A percentile compares a stretch with the other conserved stretches of the same genome.
These are phyloP conservation scores for Leccinum pellstonianum DNA, from an alignment of 768 basidiomycete species.

Conservation along the genomic window DNA sequence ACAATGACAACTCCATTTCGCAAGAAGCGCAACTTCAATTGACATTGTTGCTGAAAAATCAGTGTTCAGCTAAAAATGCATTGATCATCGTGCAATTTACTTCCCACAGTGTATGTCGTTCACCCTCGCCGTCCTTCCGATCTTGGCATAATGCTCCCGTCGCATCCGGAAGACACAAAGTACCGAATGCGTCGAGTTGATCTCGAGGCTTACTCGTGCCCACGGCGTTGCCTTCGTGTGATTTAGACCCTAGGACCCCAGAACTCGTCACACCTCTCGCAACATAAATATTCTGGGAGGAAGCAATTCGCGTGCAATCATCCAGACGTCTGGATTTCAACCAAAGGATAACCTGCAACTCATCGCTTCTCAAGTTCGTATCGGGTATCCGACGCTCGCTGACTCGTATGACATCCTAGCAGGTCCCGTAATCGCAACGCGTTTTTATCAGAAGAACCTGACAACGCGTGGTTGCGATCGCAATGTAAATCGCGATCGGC, in stretches of 20 bases:
- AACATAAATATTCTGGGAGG: slow-evolving; percentile 53
- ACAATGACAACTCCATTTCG: slow-evolving; percentile 62
- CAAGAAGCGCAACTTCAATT: slow-evolving; percentile 90
- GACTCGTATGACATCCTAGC: slow-evolving; percentile 14
- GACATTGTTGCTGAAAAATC: too few species aligned
- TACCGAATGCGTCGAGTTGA: too few species aligned
- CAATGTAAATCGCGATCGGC: slow-evolving; percentile 63
- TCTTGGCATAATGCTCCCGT: too few species aligned
- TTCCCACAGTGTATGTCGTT: too few species aligned
- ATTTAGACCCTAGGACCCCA: not conserved
- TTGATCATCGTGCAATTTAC: too few species aligned
- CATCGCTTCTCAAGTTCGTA: slow-evolving; percentile 50
- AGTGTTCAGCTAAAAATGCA: too few species aligned
- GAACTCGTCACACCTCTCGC: slow-evolving; percentile 29
- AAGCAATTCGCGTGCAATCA: slow-evolving; percentile 2
- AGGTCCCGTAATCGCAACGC: slow-evolving; percentile 58
- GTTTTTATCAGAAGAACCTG: slow-evolving; percentile 57
- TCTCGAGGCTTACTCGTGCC: not conserved
- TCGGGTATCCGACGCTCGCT: not conserved
- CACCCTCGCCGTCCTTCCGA: too few species aligned
- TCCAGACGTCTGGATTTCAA: slow-evolving; percentile 15
- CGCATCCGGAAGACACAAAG: too few species aligned
- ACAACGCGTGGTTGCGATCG: slow-evolving; percentile 60
- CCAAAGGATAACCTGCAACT: slow-evolving; percentile 59
- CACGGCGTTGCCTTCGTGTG: not conserved